These are phyloP conservation scores for Corynespora cassiicola DNA, from an alignment of 2,329 filamentous ascomycete species.

Conservation along the genomic window DNA sequence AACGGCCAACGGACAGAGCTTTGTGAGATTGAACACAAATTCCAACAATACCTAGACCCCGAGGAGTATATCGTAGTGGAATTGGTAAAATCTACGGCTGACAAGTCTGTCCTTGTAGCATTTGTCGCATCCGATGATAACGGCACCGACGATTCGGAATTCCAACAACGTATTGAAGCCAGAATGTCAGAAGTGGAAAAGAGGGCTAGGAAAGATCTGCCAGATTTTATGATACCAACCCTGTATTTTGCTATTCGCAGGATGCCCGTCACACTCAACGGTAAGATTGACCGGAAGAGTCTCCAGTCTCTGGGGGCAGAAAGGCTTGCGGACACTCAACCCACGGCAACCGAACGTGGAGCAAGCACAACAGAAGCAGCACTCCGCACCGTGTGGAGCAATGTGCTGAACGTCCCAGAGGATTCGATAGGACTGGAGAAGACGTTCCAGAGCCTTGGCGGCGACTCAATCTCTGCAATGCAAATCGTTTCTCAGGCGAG, in stretches of 20 bases:
- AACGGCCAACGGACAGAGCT: conserved; percentile 21
- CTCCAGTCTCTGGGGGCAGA: conserved; percentile 11
- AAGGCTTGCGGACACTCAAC: conserved; percentile 34
- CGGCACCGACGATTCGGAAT: conserved; percentile 2
- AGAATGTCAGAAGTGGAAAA: conserved; percentile 12
- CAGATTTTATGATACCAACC: conserved; percentile 24
- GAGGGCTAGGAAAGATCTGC: conserved; percentile 9
- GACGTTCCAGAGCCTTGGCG: conserved; percentile 27
- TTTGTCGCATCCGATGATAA: conserved; percentile 9
- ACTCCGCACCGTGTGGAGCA: too few relatives aligned
- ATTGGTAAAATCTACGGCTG: too few relatives aligned
- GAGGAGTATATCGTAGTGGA: too few relatives aligned
- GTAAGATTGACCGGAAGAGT: conserved; percentile 4
- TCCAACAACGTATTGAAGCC: conserved; percentile 4
- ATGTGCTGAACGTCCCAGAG: conserved; percentile 23
- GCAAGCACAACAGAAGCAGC: too few relatives aligned
- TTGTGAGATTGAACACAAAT: conserved; percentile 25
- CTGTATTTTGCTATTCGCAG: conserved; percentile 21
- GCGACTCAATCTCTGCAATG: conserved; percentile 34
- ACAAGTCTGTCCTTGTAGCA: conserved; percentile 14
- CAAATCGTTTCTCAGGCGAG: conserved; percentile 18
- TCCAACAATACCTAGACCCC: conserved; percentile 24
- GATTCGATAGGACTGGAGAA: conserved; percentile 17
- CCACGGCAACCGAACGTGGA: too few relatives aligned
- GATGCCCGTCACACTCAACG: conserved; percentile 19